Evolutionary conservation across 2,329 filamentous ascomycete species (phyloP), one percentile per base, ranked within the genome.

Genomic region (Aureobasidium melanogenum): DNA sequence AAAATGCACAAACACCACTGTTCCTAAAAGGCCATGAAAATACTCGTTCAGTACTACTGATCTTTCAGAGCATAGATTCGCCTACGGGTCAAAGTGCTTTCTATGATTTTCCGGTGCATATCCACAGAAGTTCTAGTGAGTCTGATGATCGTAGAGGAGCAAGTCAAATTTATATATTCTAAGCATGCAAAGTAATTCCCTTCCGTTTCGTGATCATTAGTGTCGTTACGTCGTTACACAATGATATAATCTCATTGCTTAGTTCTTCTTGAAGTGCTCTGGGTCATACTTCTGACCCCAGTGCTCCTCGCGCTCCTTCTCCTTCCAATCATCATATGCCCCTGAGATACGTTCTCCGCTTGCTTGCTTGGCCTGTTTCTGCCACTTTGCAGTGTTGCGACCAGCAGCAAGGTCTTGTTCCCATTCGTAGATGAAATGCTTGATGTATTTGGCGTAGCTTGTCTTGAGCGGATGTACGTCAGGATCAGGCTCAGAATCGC

Each of bases 311-410:
- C 79, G 79, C 62, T 84, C 78, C 48, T 73, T 69, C 48, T 79
- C 78, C 69, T 84, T 81, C 72, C 79, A 83, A 6, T 73, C 72
- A 65, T 87, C 83, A 64, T 82, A 87, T 7, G 76, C 75, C 0
- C 85, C 85, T 0, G 74, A 72, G 1, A 74, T 75, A 12, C 84
- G 76, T 63, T 81, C 75, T 55, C 76, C 67, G 55, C 79, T 77
- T 1, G 85, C 84, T 64, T 76, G 70, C 36, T 76, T 72, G 15
- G 84, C 84, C 61, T 83, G 74, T 2, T 72, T 73, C 62, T 81
- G 75, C 84, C 84, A 88, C 55, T 76, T 75, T 10, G 80, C 79
- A n/a, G 80, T 78, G 64, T 84, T 80, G 54, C 77, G 78, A 2
- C 85, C 85, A 28, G 77, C 74, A 24, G 70, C 70, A 1, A 87